Conservation (phyloP, 2,329 filamentous ascomycete genomes). For the Arthrobotrys musiformis region DNA sequence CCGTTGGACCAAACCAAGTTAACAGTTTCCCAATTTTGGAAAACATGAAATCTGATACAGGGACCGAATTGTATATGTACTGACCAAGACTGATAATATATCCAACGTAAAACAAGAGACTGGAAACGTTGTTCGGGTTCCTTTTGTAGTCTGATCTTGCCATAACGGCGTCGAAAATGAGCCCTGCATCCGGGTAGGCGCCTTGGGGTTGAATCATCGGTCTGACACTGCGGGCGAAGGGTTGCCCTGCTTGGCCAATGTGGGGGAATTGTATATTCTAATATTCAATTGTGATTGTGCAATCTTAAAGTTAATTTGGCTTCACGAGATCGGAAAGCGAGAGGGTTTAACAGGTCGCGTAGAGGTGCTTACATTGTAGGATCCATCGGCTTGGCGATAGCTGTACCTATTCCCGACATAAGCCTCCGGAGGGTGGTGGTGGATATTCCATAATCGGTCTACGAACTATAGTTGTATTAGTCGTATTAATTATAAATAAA, state of each 20-base stretch:
- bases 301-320: slow-evolving; percentile 7
- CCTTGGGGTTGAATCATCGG: slow-evolving; percentile 71
- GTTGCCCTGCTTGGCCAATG: slow-evolving; percentile 74
- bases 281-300: neutral
- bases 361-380: slow-evolving; percentile 68
- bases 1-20: neutral
- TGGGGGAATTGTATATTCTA: slow-evolving; percentile 74
- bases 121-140: slow-evolving; percentile 78
- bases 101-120: slow-evolving; percentile 77
- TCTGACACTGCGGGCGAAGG: slow-evolving; percentile 74
- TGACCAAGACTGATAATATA: slow-evolving; percentile 77
- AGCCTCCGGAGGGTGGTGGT: slow-evolving; percentile 77
- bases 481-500: neutral
- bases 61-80: slow-evolving; percentile 22
- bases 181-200: slow-evolving; percentile 74
- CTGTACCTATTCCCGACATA: slow-evolving; percentile 72
- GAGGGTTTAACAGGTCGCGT: neutral
- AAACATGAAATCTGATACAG: neutral
- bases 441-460: slow-evolving; percentile 74
- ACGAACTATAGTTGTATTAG: slow-evolving; percentile 66
- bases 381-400: slow-evolving; percentile 77
- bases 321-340: too few species aligned
- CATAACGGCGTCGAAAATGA: slow-evolving; percentile 74
- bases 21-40: neutral
- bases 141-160: slow-evolving; percentile 67